Base-by-base conservation (phyloP, 208 protist genomes). In the Leishmania tropica region DNA sequence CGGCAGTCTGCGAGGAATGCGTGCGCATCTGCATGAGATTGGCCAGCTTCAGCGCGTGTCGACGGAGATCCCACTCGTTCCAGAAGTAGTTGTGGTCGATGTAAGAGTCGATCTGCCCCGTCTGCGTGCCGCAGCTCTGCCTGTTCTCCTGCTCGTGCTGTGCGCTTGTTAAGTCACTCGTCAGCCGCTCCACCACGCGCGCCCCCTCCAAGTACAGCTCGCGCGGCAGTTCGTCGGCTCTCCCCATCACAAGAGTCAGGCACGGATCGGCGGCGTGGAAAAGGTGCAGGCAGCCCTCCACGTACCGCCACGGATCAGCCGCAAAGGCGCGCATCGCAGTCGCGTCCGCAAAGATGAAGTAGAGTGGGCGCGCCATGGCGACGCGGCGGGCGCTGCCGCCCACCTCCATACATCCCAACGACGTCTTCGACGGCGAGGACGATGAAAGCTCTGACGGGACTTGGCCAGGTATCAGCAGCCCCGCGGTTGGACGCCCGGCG, bases 51-150 rank as follows among this genome's bases (percentile, higher is more conserved):
- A 99, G 83, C 51, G 96, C 97, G 76, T 96, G 90, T 28, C 95
- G 93, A 11, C 97, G 92, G 67, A 99, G 84, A 58, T 98, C 94
- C 97, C 97, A 99, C 85, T 99, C 95, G 58, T 97, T 98, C 93
- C 95, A 99, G 54, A 91, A 89, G 86, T 99, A 99, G 73, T 97
- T 92, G 72, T 91, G 91, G 67, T 98, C 94, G 51, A 93, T 94
- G 85, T 95, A 93, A 21, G 87, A n/a, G 65, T 98, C 95, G 24
- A 95, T 91, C 73, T 97, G 95, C 24, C 94, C 93, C 6, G 97
- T 99, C 84, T 99, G 96, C 37, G 92, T 97, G 17, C 78, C 85
- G 21, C 76, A 92, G 71, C 92, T 87, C 35, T 58, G 51, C 78
- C 53, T 71, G 13, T 45, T 35, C 56, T 51, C 65, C 11, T 31